Evolutionary conservation across 225 moss, liverwort and hornwort genomes (phyloP).

Genomic region (Climacium dendroides): DNA sequence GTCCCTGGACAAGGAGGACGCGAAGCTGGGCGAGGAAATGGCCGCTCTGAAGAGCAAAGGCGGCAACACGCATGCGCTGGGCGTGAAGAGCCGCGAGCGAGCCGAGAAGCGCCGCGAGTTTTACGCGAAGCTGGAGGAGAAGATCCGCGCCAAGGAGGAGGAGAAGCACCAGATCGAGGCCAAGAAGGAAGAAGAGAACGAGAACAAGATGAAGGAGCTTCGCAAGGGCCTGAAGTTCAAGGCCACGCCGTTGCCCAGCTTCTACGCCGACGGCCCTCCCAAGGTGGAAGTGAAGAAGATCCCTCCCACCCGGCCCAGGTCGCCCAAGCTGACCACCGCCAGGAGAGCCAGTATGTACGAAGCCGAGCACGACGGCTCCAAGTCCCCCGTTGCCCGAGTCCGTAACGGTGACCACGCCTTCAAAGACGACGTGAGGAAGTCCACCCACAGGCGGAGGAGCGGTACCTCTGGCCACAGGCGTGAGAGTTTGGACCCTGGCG

Average conservation of each 20-base stretch:
- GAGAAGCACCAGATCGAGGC: conserved; percentile 40
- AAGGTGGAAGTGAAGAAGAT: conserved; percentile 51
- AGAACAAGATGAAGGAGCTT: conserved; percentile 41
- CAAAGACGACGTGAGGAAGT: conserved; percentile 55
- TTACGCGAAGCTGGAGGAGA: conserved; percentile 37
- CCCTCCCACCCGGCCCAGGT: conserved; percentile 19
- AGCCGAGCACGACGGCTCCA: conserved; percentile 43
- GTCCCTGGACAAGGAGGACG: conserved; percentile 26
- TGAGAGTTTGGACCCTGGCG: conserved; percentile 17
- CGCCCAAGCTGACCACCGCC: conserved; percentile 35
- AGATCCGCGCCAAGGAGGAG: conserved; percentile 34
- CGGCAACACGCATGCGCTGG: conserved; percentile 50
- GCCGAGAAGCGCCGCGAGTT: conserved; percentile 46
- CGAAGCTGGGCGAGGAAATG: conserved; percentile 40
- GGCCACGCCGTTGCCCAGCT: conserved; percentile 38
- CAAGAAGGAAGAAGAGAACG: conserved; percentile 33
- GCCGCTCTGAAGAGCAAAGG: conserved; percentile 66
- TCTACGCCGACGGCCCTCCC: conserved; percentile 32
- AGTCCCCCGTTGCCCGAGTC: conserved; percentile 22
- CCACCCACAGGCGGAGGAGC: conserved; percentile 32
- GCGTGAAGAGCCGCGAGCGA: conserved; percentile 38
- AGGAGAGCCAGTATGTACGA: conserved; percentile 33
- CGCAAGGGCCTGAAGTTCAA: conserved; percentile 41
- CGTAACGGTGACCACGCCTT: conserved; percentile 30
- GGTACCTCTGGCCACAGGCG: neutral